Conservation (phyloP, 2,329 filamentous ascomycete species). For the Penicillium palitans region DNA sequence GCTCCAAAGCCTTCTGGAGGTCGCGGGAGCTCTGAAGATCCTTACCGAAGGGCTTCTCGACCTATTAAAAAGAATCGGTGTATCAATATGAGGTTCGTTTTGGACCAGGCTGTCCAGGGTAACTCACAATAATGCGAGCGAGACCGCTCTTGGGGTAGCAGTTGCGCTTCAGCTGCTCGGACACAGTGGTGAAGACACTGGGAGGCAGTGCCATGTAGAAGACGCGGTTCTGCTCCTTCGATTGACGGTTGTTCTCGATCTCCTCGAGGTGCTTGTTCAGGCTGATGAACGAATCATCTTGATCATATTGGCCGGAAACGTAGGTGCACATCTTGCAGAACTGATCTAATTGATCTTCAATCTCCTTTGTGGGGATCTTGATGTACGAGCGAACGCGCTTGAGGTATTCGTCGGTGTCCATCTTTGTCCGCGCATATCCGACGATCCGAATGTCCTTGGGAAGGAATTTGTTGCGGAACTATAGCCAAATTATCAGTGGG, state of each 20-base stretch:
- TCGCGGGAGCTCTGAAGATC: slow-evolving; percentile 91
- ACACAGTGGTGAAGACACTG: slow-evolving; percentile 96
- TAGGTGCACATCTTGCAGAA: slow-evolving; percentile 90
- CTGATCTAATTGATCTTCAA: slow-evolving; percentile 89
- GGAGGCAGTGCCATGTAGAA: slow-evolving; percentile 99
- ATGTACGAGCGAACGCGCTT: slow-evolving; percentile 96
- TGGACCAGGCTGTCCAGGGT: background rate
- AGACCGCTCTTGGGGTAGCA: slow-evolving; percentile 92
- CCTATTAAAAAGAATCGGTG: slow-evolving; percentile 52
- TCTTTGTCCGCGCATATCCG: slow-evolving; percentile 98
- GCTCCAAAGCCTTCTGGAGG: slow-evolving; percentile 89
- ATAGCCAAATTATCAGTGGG: slow-evolving; percentile 21
- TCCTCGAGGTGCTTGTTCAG: slow-evolving; percentile 83
- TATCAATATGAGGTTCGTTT: slow-evolving; percentile 21
- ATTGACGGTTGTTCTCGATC: slow-evolving; percentile 71
- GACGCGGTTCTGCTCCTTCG: slow-evolving; percentile 79
- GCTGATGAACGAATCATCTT: slow-evolving; percentile 87
- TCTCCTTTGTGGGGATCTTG: slow-evolving; percentile 96
- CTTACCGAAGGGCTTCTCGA: slow-evolving; percentile 99
- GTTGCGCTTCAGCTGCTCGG: slow-evolving; percentile 94
- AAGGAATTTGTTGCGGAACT: slow-evolving; percentile 99
- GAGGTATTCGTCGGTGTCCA: slow-evolving; percentile 96
- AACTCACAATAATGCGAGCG: slow-evolving; percentile 84
- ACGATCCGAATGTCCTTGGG: slow-evolving; percentile 94
- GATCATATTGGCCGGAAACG: slow-evolving; percentile 94